Evolutionary conservation across 2,329 filamentous ascomycete genomes (phyloP), one percentile per base, ranked within the genome.

Genomic region (Sarocladium strictum): DNA sequence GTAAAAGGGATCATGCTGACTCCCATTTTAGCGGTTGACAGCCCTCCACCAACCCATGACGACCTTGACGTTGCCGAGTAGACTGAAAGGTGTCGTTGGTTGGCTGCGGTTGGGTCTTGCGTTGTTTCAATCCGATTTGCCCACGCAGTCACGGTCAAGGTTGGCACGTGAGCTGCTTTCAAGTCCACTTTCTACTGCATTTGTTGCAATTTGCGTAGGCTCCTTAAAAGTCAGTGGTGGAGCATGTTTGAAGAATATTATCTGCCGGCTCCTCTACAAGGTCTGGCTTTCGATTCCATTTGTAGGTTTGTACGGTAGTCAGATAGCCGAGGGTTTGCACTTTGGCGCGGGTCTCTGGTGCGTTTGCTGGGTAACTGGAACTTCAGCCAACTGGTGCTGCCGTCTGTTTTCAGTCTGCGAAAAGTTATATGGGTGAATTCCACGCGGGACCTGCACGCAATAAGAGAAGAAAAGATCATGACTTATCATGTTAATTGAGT

Each of bases 41-140:
- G 89, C 64, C 87, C 90, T 62, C 84, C 89, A 59, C 86, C 89
- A 59, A 86, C 85, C 63, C 90, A 96, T 67, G 94, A 99, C 70
- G 94, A 99, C 68, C 83, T 97, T 68, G 94, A 99, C 71, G 92
- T 94, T 67, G 93, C 92, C 65, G 94, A 97, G 75, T 86, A 76
- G 27, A 65, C 57, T 55, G 52, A 51, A 32, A 32, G 29, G 19
- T 21, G 35, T 50, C 19, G 15, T 24, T 50, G 29, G 32, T 51
- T 35, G 17, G 21, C 6, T 27, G 26, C 19, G 33, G 50, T 19
- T 53, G 9, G 27, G 17, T 32, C 17, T 37, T 38, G 27, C 23
- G 50, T 53, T 21, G 40, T 21, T 24, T 38, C 3, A 53, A 40
- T 14, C 29, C 23, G 43, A 47, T 27, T 23, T n/a, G 23, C 50